Evolutionary conservation across 78 protist species (phyloP).

Genomic region (Dictyostelium firmibasis): DNA sequence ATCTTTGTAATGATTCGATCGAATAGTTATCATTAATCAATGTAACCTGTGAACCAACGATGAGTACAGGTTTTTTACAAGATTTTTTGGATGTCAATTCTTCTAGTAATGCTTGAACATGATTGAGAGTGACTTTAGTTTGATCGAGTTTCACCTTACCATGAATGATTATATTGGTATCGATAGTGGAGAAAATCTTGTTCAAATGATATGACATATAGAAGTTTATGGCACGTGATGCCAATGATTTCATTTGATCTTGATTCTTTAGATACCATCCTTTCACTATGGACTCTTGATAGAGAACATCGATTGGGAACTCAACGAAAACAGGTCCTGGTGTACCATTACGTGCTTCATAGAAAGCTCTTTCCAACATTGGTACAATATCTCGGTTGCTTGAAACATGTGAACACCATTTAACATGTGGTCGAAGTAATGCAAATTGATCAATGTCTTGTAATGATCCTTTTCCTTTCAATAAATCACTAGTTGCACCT

Average conservation of each 20-base stretch:
- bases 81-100: neutral
- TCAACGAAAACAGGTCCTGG: conserved; percentile 93
- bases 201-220: conserved; percentile 46
- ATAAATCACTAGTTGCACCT: conserved; percentile 87
- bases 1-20: conserved; percentile 15
- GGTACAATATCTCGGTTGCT: conserved; percentile 81
- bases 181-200: neutral
- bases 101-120: neutral
- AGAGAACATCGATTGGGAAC: conserved; percentile 86
- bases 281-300: conserved; percentile 42
- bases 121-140: neutral
- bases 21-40: neutral
- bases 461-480: conserved; percentile 88
- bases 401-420: conserved; percentile 36
- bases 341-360: conserved; percentile 58
- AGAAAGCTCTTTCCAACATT: conserved; percentile 62
- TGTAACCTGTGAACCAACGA: conserved; percentile 73
- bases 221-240: neutral
- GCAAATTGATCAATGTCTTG: conserved; percentile 92
- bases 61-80: conserved; percentile 54
- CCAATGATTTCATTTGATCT: neutral
- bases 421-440: conserved; percentile 79
- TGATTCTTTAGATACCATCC: conserved; percentile 49
- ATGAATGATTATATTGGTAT: neutral
- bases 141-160: neutral